phyloP scores from a whole-genome alignment of 495 filamentous ascomycete genomes.

The Xylaria venustula region DNA sequence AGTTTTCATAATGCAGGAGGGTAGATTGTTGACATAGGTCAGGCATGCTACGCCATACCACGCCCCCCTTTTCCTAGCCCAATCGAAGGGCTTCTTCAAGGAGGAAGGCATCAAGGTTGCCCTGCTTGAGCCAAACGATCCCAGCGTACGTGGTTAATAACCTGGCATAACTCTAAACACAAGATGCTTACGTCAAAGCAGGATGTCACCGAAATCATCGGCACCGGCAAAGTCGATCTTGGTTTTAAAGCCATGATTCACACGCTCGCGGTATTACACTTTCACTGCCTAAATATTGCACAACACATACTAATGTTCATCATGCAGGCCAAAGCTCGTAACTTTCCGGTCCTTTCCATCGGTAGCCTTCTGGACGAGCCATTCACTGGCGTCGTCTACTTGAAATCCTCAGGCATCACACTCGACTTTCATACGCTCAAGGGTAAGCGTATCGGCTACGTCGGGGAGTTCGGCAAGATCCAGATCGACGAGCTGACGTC shows the following conservation, averaged over 20 bases:
- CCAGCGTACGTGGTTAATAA: slow-evolving; percentile 41
- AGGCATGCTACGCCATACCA: slow-evolving; percentile 76
- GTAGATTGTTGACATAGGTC: slow-evolving; percentile 26
- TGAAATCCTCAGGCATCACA: slow-evolving; percentile 68
- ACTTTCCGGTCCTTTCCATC: slow-evolving; percentile 66
- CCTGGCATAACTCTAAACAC: not conserved
- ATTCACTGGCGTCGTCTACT: slow-evolving; percentile 70
- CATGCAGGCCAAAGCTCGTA: slow-evolving; percentile 61
- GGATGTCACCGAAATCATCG: slow-evolving; percentile 72
- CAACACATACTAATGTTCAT: slow-evolving; percentile 7
- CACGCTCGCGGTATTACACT: slow-evolving; percentile 56
- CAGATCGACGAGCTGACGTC: slow-evolving; percentile 73
- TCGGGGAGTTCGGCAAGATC: slow-evolving; percentile 74
- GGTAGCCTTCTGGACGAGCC: slow-evolving; percentile 69
- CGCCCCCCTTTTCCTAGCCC: slow-evolving; percentile 67
- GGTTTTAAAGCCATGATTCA: slow-evolving; percentile 79
- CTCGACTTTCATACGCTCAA: slow-evolving; percentile 57
- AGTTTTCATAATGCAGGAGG: slow-evolving; percentile 6
- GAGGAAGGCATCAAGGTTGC: slow-evolving; percentile 70
- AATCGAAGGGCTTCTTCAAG: slow-evolving; percentile 67
- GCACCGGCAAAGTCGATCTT: slow-evolving; percentile 67
- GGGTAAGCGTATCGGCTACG: slow-evolving; percentile 69
- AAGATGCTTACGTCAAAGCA: slow-evolving; percentile 1
- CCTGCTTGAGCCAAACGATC: slow-evolving; percentile 69
- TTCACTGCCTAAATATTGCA: not conserved